phyloP scores from a whole-genome alignment of 177 flowering plant species.

The Vitis hybrid region DNA sequence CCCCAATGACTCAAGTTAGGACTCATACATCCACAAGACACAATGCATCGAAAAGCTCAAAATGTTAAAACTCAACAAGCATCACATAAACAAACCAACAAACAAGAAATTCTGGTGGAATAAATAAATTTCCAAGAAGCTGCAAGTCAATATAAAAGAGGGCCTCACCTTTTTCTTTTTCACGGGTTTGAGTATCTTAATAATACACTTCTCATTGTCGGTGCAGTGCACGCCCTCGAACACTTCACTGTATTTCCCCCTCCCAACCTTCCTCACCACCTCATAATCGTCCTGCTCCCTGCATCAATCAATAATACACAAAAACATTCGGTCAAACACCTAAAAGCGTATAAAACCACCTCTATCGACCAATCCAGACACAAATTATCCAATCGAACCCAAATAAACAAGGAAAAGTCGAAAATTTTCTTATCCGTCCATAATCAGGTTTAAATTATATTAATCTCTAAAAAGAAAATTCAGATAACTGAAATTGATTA shows the following conservation, averaged over 20 bases:
- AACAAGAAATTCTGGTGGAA: neutral
- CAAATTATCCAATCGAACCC: too few relatives aligned
- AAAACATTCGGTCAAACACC: neutral
- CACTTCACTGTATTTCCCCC: conserved; percentile 96
- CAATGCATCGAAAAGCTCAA: too few relatives aligned
- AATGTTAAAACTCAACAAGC: too few relatives aligned
- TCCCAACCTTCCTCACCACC: conserved; percentile 94
- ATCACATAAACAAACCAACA: neutral
- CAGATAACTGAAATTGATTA: too few relatives aligned
- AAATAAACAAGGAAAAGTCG: too few relatives aligned
- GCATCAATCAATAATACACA: conserved; percentile 7
- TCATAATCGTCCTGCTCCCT: conserved; percentile 97
- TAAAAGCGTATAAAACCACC: neutral
- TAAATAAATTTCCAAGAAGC: neutral
- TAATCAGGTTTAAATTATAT: too few relatives aligned
- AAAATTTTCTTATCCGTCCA: too few relatives aligned
- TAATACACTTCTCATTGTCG: conserved; percentile 72
- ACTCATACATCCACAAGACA: too few relatives aligned
- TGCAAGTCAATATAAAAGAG: neutral
- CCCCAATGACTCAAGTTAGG: too few relatives aligned
- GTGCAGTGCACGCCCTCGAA: conserved; percentile 85
- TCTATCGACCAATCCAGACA: neutral
- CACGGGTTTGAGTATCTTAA: conserved; percentile 94
- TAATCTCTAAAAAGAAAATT: neutral
- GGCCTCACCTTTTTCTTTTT: conserved; percentile 89